Percentiles rank a stretch among this genome's conserved stretches.
phyloP scores from a whole-genome alignment of 768 basidiomycete species.

The Leucocoprinus leucothites region DNA sequence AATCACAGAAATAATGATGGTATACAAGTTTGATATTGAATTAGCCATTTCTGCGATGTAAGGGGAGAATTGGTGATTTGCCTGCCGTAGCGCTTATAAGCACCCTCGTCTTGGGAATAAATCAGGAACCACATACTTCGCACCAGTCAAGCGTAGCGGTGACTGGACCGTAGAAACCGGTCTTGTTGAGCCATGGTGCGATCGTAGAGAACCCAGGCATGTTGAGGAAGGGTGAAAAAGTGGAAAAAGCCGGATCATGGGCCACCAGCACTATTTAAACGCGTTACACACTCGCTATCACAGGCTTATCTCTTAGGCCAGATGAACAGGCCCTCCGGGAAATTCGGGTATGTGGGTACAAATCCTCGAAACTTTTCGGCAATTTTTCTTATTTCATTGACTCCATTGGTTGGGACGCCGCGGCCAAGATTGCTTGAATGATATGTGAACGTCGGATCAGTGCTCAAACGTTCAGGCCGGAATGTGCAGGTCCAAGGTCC shows the following conservation, averaged over 20 bases:
- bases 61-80: slow-evolving; percentile 74
- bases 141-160: slow-evolving; percentile 77
- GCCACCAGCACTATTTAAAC: background rate
- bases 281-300: background rate
- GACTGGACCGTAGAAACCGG: slow-evolving; percentile 59
- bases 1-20: slow-evolving; percentile 49
- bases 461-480: too few relatives aligned
- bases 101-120: background rate
- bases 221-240: slow-evolving; percentile 9
- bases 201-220: slow-evolving; percentile 35
- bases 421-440: too few relatives aligned
- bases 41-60: slow-evolving; percentile 81
- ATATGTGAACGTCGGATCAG: too few relatives aligned
- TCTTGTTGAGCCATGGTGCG: slow-evolving; percentile 29
- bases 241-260: background rate
- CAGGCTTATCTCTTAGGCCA: background rate
- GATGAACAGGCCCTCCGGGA: background rate
- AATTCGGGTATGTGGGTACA: too few relatives aligned
- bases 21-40: slow-evolving; percentile 67
- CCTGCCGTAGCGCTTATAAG: slow-evolving; percentile 31
- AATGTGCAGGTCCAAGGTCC: too few relatives aligned
- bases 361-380: background rate
- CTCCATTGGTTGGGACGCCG: too few relatives aligned
- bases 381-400: background rate
- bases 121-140: slow-evolving; percentile 39